A percentile compares a stretch with the other conserved stretches of the same genome.
phyloP scores from a whole-genome alignment of 345 rosid genomes.

The Eucalyptus cladocalyx region DNA sequence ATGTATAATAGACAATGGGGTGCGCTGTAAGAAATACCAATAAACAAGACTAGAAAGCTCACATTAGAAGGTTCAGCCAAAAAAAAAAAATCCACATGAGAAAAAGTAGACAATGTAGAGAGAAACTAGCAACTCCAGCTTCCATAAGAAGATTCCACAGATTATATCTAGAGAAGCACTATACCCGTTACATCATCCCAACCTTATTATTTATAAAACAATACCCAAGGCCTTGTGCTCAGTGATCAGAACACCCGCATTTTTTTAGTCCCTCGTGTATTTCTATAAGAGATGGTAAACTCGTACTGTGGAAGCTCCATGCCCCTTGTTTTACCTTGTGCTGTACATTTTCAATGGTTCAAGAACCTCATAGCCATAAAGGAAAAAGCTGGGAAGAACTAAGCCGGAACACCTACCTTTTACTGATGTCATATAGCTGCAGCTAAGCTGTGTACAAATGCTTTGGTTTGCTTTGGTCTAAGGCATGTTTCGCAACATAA shows the following conservation, averaged over 20 bases:
- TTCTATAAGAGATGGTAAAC: neutral
- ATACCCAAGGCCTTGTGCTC: neutral
- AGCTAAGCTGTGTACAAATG: neutral
- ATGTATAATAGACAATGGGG: neutral
- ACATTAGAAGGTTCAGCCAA: neutral
- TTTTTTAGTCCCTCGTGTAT: neutral
- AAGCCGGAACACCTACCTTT: neutral
- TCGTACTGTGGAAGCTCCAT: neutral
- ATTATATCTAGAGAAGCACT: neutral
- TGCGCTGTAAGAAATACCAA: neutral
- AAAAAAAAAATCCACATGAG: neutral
- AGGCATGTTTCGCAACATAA: neutral
- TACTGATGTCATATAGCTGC: neutral
- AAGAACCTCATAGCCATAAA: neutral
- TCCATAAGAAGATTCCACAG: neutral
- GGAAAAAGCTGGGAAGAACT: neutral
- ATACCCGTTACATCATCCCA: neutral
- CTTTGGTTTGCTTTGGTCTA: neutral
- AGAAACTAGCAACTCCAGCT: neutral
- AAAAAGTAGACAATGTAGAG: neutral
- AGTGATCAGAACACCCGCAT: neutral
- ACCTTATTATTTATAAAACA: neutral
- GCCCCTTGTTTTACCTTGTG: neutral
- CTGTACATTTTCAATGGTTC: neutral
- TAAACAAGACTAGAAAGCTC: neutral